These are phyloP conservation scores for Pseudovirgaria hyperparasitica DNA, from an alignment of 2,329 filamentous ascomycete species.

Conservation along the genomic window DNA sequence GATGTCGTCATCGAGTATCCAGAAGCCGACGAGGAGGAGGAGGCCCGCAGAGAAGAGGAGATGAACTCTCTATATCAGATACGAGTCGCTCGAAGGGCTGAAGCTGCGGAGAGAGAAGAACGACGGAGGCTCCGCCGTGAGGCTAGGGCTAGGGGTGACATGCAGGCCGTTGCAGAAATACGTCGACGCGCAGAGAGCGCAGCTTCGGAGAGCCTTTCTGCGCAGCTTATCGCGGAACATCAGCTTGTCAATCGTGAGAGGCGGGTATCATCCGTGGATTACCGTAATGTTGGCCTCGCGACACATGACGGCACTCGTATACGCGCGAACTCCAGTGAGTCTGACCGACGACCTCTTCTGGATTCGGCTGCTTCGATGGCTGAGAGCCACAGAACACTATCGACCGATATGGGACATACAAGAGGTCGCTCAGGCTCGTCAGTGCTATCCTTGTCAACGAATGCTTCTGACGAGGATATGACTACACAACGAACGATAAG, in stretches of 20 bases:
- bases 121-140: constrained; percentile 57
- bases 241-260: constrained; percentile 50
- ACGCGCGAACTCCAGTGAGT: constrained; percentile 60
- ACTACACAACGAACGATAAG: constrained; percentile 8
- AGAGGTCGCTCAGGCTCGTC: constrained; percentile 32
- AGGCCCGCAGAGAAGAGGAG: constrained; percentile 67
- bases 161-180: constrained; percentile 48
- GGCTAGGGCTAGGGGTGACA: constrained; percentile 59
- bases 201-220: constrained; percentile 26
- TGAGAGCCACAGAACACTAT: constrained; percentile 14
- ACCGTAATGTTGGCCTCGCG: constrained; percentile 63
- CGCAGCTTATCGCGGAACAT: constrained; percentile 43
- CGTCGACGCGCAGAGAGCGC: constrained; percentile 37
- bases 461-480: constrained; percentile 24
- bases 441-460: constrained; percentile 23
- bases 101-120: constrained; percentile 66
- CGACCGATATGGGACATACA: constrained; percentile 18
- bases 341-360: constrained; percentile 57
- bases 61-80: constrained; percentile 93
- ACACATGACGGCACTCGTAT: constrained; percentile 66
- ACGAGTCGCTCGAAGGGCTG: constrained; percentile 59
- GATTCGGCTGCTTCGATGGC: constrained; percentile 56
- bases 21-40: constrained; percentile 66
- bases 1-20: constrained; percentile 83
- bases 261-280: constrained; percentile 62